A percentile compares a stretch with the other conserved stretches of the same genome.
phyloP scores from a whole-genome alignment of 1,139 yeast genomes.

The Debaryomycetaceae sp. region DNA sequence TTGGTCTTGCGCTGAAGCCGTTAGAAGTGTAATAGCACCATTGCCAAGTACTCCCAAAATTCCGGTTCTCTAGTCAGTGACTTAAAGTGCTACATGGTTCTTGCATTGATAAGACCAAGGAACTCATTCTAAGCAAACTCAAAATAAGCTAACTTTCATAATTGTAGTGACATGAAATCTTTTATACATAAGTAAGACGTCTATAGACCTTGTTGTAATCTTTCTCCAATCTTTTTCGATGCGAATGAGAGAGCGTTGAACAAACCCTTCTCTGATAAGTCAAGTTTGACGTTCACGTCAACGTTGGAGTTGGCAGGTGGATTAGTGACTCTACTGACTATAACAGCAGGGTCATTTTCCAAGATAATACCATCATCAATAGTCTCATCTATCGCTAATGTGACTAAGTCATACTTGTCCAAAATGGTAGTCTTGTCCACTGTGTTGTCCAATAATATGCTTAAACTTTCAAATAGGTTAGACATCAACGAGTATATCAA shows the following conservation, averaged over 20 bases:
- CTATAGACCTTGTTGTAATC: slow-evolving; percentile 72
- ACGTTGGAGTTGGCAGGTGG: slow-evolving; percentile 58
- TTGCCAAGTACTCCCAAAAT: too few species aligned
- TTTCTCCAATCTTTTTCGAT: slow-evolving; percentile 78
- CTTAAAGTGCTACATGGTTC: too few species aligned
- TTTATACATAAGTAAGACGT: neutral
- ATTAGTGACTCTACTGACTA: slow-evolving; percentile 84
- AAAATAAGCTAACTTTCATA: too few species aligned
- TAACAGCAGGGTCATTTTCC: slow-evolving; percentile 83
- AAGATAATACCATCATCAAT: slow-evolving; percentile 89
- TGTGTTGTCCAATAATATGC: slow-evolving; percentile 68
- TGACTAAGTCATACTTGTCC: slow-evolving; percentile 82
- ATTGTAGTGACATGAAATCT: too few species aligned
- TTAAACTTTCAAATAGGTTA: slow-evolving; percentile 79
- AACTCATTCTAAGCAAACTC: too few species aligned
- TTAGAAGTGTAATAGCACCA: too few species aligned
- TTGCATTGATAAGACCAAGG: too few species aligned
- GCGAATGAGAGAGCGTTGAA: slow-evolving; percentile 90
- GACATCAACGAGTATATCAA: slow-evolving; percentile 73
- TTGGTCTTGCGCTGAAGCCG: too few species aligned
- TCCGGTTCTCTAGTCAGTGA: too few species aligned
- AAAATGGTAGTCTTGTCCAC: slow-evolving; percentile 76
- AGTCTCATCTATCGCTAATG: slow-evolving; percentile 86
- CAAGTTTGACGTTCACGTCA: slow-evolving; percentile 58
- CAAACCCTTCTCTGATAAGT: slow-evolving; percentile 82